phyloP scores from a whole-genome alignment of 441 rosid species.

The Populus hybrid region DNA sequence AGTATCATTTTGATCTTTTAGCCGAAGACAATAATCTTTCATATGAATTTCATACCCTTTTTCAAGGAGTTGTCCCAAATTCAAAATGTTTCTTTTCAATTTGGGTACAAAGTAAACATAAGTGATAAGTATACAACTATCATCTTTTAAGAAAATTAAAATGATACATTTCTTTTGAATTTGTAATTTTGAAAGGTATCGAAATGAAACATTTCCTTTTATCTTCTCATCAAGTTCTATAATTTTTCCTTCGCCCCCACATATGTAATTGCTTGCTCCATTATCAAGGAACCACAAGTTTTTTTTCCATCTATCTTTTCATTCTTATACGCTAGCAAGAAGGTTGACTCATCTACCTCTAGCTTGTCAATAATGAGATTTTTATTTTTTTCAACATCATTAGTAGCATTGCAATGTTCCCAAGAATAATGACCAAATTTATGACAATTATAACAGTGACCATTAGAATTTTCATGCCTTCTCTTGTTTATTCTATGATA shows the following conservation, averaged over 20 bases:
- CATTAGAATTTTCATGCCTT: slow-evolving; percentile 1
- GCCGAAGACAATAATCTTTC: too few relatives aligned
- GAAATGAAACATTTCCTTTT: not conserved
- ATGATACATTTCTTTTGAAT: not conserved
- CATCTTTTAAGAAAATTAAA: too few relatives aligned
- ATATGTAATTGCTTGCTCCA: slow-evolving; percentile 6
- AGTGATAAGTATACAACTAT: too few relatives aligned
- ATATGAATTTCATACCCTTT: too few relatives aligned
- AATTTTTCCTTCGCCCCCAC: not conserved
- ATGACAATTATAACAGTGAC: slow-evolving; percentile 3
- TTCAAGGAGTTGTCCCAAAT: too few relatives aligned
- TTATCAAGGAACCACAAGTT: not conserved
- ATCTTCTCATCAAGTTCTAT: not conserved
- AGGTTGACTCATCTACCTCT: not conserved
- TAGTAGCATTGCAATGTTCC: not conserved
- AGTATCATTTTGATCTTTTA: too few relatives aligned
- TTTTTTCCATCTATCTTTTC: not conserved
- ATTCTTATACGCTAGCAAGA: slow-evolving; percentile 2
- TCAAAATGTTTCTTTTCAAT: too few relatives aligned
- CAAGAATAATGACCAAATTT: not conserved
- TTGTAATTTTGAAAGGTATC: not conserved
- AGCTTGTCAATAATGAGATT: not conserved
- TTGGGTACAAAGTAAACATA: too few relatives aligned
- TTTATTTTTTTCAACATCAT: not conserved
- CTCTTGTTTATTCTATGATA: not conserved